Conservation (phyloP, 2,329 filamentous ascomycete species). For the Fusarium bactridioides region DNA sequence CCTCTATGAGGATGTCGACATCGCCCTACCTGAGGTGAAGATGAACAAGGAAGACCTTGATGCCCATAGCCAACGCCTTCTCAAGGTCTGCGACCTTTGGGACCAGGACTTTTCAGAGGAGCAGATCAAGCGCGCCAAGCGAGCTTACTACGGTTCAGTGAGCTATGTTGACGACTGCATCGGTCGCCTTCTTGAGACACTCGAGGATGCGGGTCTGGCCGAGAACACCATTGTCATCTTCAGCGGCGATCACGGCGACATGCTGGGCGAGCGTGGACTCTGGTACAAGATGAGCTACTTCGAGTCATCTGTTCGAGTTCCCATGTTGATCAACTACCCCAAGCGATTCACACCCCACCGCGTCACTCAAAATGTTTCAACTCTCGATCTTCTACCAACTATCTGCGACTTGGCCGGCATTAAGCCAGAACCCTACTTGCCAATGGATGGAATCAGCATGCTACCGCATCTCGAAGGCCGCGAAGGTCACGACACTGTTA, state of each 20-base stretch:
- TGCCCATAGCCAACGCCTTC: slow-evolving; percentile 83
- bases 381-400: slow-evolving; percentile 88
- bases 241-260: slow-evolving; percentile 93
- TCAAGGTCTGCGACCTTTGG: slow-evolving; percentile 88
- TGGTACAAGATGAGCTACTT: slow-evolving; percentile 99
- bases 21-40: slow-evolving; percentile 79
- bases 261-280: slow-evolving; percentile 89
- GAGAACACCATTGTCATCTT: slow-evolving; percentile 93
- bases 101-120: slow-evolving; percentile 84
- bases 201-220: slow-evolving; percentile 80
- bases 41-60: slow-evolving; percentile 86
- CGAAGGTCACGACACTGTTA: slow-evolving; percentile 83
- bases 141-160: slow-evolving; percentile 92
- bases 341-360: slow-evolving; percentile 77
- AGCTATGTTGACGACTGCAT: slow-evolving; percentile 95
- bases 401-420: slow-evolving; percentile 83
- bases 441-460: slow-evolving; percentile 85
- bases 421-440: slow-evolving; percentile 73
- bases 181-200: slow-evolving; percentile 78
- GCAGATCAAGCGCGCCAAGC: slow-evolving; percentile 83
- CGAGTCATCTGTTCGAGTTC: slow-evolving; percentile 88
- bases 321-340: slow-evolving; percentile 84
- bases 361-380: slow-evolving; percentile 86
- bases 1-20: slow-evolving; percentile 86
- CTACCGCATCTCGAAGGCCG: slow-evolving; percentile 75